Percentiles rank a stretch among this genome's conserved stretches.
phyloP scores from a whole-genome alignment of 331 rosid genomes.

The Quercus phellos region DNA sequence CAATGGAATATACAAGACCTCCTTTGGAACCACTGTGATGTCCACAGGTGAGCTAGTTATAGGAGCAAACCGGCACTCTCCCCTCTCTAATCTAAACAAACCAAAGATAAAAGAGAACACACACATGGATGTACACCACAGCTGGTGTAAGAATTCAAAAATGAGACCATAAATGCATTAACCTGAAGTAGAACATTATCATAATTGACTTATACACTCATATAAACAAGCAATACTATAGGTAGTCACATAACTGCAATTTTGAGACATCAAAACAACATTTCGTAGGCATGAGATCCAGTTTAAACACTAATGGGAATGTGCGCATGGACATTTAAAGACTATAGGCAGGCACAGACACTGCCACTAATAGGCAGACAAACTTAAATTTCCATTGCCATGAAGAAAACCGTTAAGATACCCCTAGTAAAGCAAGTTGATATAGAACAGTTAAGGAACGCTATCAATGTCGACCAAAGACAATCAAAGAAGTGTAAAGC shows the following conservation, averaged over 20 bases:
- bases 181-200: not conserved
- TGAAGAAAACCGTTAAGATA: not conserved
- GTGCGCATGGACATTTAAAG: not conserved
- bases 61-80: not conserved
- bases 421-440: not conserved
- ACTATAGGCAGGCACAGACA: conserved; percentile 2
- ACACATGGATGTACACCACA: not conserved
- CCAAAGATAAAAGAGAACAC: not conserved
- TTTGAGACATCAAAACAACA: not conserved
- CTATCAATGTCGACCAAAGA: conserved; percentile 1
- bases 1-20: not conserved
- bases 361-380: not conserved
- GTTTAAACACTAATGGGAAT: not conserved
- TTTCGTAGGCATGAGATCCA: not conserved
- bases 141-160: not conserved
- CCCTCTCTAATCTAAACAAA: not conserved
- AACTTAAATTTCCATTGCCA: not conserved
- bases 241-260: not conserved
- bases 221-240: not conserved
- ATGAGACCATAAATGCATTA: not conserved
- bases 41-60: not conserved
- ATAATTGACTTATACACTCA: not conserved
- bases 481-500: conserved; percentile 9
- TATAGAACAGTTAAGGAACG: not conserved
- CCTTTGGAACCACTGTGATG: not conserved